A percentile compares a stretch with the other conserved stretches of the same genome.
phyloP scores from a whole-genome alignment of 148 eudicot species.

The Heliosperma pusillum region DNA sequence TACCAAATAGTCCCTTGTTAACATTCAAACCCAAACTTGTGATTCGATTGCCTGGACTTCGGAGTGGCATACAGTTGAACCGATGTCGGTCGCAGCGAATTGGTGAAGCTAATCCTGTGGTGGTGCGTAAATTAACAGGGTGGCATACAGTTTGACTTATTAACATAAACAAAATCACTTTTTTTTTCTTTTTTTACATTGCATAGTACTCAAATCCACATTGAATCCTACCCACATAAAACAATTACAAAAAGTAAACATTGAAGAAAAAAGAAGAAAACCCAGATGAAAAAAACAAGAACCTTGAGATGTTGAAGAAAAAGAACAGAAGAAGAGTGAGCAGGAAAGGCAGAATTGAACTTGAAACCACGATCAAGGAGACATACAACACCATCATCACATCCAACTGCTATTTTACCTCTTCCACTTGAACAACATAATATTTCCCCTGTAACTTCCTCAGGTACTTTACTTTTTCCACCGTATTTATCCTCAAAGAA shows the following conservation, averaged over 20 bases:
- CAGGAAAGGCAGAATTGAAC: constrained; percentile 70
- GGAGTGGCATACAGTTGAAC: too few species aligned
- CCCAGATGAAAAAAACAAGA: constrained; percentile 12
- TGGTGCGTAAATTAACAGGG: too few species aligned
- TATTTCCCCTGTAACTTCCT: constrained; percentile 57
- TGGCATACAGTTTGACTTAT: neutral
- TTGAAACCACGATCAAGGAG: constrained; percentile 87
- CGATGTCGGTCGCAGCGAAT: too few species aligned
- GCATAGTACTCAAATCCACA: neutral
- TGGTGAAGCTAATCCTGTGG: too few species aligned
- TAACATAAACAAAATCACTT: neutral
- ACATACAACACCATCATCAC: constrained; percentile 62
- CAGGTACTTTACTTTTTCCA: constrained; percentile 57
- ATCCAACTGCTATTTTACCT: constrained; percentile 71
- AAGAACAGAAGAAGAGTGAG: constrained; percentile 81
- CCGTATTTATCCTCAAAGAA: constrained; percentile 86
- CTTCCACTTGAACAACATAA: constrained; percentile 77
- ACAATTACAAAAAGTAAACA: neutral
- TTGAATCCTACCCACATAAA: neutral
- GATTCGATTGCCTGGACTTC: too few species aligned
- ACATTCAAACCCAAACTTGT: too few species aligned
- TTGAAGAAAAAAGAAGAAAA: neutral
- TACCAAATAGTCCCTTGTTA: neutral
- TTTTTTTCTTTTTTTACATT: neutral
- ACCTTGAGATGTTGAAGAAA: constrained; percentile 96